A percentile compares a stretch with the other conserved stretches of the same genome.
Evolutionary conservation across 371 early-diverging fungal species (phyloP).

Genomic region (Rhizopus delemar): DNA sequence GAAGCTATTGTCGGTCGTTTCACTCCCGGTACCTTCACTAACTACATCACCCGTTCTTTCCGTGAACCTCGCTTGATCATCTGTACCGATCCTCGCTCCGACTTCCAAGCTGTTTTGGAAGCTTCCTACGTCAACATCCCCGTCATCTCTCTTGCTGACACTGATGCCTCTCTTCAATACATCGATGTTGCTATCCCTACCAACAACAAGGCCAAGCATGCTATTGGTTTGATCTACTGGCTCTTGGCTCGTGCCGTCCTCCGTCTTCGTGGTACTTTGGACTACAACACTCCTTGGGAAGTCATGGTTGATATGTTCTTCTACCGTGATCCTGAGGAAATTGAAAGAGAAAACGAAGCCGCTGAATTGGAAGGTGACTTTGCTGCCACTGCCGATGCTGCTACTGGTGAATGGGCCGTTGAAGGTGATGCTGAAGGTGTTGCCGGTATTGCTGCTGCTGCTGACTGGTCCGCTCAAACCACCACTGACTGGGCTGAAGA

Average conservation of each 20-base stretch:
- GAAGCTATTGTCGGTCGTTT: slow-evolving; percentile 99
- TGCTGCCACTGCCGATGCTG: slow-evolving; percentile 25
- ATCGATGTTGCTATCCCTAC: slow-evolving; percentile 99
- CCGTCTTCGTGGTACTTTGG: slow-evolving; percentile 93
- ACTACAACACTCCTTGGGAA: slow-evolving; percentile 85
- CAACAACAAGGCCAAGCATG: slow-evolving; percentile 99
- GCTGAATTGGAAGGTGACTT: slow-evolving; percentile 32
- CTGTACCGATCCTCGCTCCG: slow-evolving; percentile 98
- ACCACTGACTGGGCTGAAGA: slow-evolving; percentile 42
- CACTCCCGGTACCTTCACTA: slow-evolving; percentile 99
- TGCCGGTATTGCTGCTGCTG: slow-evolving; percentile 41
- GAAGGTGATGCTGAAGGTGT: slow-evolving; percentile 41
- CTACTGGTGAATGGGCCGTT: slow-evolving; percentile 35
- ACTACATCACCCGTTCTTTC: slow-evolving; percentile 98
- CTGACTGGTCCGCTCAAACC: slow-evolving; percentile 31
- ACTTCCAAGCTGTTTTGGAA: slow-evolving; percentile 98
- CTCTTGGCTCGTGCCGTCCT: slow-evolving; percentile 97
- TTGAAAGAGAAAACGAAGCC: slow-evolving; percentile 67
- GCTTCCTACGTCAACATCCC: slow-evolving; percentile 99
- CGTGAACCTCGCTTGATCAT: slow-evolving; percentile 99
- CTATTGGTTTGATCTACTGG: slow-evolving; percentile 98
- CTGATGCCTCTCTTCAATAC: slow-evolving; percentile 92
- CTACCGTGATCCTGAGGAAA: slow-evolving; percentile 92
- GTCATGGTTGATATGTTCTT: slow-evolving; percentile 99
- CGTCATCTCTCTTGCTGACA: slow-evolving; percentile 98